Percentiles rank a stretch among this genome's conserved stretches.
phyloP scores from a whole-genome alignment of 2,329 filamentous ascomycete species.

The Aspergillus proliferans region DNA sequence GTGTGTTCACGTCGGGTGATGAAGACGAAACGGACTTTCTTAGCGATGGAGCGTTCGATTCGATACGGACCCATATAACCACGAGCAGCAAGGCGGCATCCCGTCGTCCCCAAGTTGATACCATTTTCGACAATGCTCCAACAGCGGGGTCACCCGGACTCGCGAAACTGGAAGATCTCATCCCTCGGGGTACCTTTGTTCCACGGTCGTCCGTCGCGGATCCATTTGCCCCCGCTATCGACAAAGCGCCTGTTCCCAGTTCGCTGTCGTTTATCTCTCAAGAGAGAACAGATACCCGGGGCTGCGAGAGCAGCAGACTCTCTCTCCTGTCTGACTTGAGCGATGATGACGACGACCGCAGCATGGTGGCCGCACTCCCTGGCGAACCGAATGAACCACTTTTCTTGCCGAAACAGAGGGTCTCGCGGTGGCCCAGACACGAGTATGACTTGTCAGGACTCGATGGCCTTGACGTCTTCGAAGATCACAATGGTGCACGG shows the following conservation, averaged over 20 bases:
- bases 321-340: slow-evolving; percentile 19
- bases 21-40: slow-evolving; percentile 57
- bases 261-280: slow-evolving; percentile 8
- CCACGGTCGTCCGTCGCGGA: slow-evolving; percentile 19
- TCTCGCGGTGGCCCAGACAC: neutral
- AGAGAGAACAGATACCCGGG: slow-evolving; percentile 2
- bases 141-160: slow-evolving; percentile 32
- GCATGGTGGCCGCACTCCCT: slow-evolving; percentile 24
- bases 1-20: slow-evolving; percentile 51
- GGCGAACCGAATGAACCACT: slow-evolving; percentile 12
- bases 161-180: slow-evolving; percentile 43
- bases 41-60: slow-evolving; percentile 59
- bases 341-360: slow-evolving; percentile 21
- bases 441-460: slow-evolving; percentile 3
- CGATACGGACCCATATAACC: slow-evolving; percentile 54
- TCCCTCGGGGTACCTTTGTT: slow-evolving; percentile 42
- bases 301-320: slow-evolving; percentile 12
- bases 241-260: slow-evolving; percentile 6
- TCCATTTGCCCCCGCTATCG: slow-evolving; percentile 15
- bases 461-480: neutral
- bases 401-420: slow-evolving; percentile 3
- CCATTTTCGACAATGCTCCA: slow-evolving; percentile 56
- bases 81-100: slow-evolving; percentile 47
- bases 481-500: slow-evolving; percentile 3
- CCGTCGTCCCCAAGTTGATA: slow-evolving; percentile 55